A percentile compares a stretch with the other conserved stretches of the same genome.
Conservation (phyloP, 192 early-diverging fungal genomes). For the Anaeromyces robustus region DNA sequence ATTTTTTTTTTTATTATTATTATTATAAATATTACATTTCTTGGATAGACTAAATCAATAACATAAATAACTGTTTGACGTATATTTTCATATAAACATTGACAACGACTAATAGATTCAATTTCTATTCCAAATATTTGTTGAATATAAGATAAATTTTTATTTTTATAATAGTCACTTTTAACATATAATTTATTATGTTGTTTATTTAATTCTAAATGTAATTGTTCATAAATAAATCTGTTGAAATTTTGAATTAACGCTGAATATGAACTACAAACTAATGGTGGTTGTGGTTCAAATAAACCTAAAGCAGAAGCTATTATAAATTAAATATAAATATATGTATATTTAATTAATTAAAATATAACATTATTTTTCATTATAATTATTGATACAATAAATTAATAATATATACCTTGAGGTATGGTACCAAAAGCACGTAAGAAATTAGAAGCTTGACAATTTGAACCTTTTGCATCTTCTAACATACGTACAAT, state of each 20-base stretch:
- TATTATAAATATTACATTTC: no score
- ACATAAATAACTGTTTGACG: slow-evolving; percentile 62
- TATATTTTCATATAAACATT: slow-evolving; percentile 41
- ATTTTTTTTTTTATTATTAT: not conserved
- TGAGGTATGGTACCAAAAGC: slow-evolving; percentile 71
- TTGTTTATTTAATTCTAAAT: slow-evolving; percentile 42
- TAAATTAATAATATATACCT: slow-evolving; percentile 22
- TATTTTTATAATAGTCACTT: slow-evolving; percentile 1
- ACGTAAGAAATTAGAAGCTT: slow-evolving; percentile 79
- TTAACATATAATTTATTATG: slow-evolving; percentile 10
- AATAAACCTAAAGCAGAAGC: slow-evolving; percentile 72
- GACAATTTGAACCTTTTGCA: slow-evolving; percentile 83
- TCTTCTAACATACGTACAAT: slow-evolving; percentile 84
- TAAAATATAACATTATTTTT: no score
- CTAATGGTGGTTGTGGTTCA: slow-evolving; percentile 51
- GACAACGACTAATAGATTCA: slow-evolving; percentile 42
- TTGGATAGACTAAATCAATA: slow-evolving; percentile 66
- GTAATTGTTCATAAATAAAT: slow-evolving; percentile 83
- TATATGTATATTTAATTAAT: no score
- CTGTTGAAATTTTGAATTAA: slow-evolving; percentile 79
- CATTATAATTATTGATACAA: no score
- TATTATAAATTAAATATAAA: slow-evolving; percentile 6
- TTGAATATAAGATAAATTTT: slow-evolving; percentile 30
- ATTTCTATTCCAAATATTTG: slow-evolving; percentile 54
- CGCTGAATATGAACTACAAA: slow-evolving; percentile 39